Conservation (phyloP, 305 asterid genomes). For the Rubia tinctorum region DNA sequence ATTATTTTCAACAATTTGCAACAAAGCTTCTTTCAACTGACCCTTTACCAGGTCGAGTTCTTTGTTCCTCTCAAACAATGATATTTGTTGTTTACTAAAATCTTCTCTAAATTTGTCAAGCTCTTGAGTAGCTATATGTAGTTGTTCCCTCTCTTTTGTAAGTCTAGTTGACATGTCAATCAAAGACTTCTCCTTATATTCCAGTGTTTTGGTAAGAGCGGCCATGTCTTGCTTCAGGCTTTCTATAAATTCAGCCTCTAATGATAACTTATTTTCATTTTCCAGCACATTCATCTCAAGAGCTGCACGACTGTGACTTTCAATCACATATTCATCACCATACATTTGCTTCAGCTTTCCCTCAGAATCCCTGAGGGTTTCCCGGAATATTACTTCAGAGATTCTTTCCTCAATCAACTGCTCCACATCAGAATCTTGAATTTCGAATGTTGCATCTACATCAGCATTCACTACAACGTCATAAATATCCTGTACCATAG, state of each 20-base stretch:
- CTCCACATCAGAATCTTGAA: constrained; percentile 54
- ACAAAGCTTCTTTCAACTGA: constrained; percentile 42
- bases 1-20: constrained; percentile 40
- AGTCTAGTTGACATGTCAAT: constrained; percentile 40
- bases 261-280: constrained; percentile 48
- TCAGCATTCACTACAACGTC: constrained; percentile 30
- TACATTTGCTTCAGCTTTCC: constrained; percentile 31
- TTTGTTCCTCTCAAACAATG: constrained; percentile 36
- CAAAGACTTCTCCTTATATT: constrained; percentile 45
- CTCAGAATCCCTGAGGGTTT: constrained; percentile 46
- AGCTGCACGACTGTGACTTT: constrained; percentile 32
- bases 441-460: constrained; percentile 23
- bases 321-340: constrained; percentile 31
- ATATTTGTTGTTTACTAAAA: constrained; percentile 34
- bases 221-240: constrained; percentile 47
- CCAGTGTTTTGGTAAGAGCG: constrained; percentile 33
- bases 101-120: constrained; percentile 41
- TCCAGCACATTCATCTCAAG: constrained; percentile 38
- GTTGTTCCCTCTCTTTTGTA: constrained; percentile 43
- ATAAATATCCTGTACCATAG: constrained; percentile 33
- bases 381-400: constrained; percentile 40
- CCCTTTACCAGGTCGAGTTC: constrained; percentile 39
- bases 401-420: constrained; percentile 40
- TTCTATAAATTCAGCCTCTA: constrained; percentile 51
- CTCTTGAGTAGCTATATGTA: constrained; percentile 49